Evolutionary conservation across 768 basidiomycete species (phyloP).

Genomic region (Hericium erinaceus): DNA sequence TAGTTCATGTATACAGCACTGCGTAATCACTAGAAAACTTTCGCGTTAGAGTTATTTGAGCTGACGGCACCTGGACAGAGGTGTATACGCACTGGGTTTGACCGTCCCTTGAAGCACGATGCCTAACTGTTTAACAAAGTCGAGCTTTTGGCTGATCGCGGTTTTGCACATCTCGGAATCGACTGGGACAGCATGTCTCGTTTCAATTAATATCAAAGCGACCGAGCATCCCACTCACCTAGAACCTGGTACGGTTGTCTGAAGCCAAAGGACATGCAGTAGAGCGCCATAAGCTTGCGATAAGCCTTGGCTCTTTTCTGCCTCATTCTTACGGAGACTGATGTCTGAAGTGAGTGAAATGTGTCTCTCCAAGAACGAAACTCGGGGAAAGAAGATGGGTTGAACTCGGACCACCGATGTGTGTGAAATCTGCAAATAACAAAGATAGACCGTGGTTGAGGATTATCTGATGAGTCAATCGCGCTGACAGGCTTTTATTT

Average conservation of each 20-base stretch:
- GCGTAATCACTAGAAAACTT: constrained; percentile 87
- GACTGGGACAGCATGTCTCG: constrained; percentile 34
- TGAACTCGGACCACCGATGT: no score
- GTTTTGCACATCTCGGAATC: constrained; percentile 78
- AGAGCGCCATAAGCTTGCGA: constrained; percentile 88
- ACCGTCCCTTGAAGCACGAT: constrained; percentile 77
- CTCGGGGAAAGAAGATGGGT: no score
- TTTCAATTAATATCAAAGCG: no score
- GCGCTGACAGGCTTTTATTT: neutral
- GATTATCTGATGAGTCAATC: neutral
- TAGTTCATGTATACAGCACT: constrained; percentile 91
- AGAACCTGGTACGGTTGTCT: constrained; percentile 91
- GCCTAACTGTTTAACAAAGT: constrained; percentile 66
- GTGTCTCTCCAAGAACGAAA: no score
- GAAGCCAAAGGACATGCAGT: constrained; percentile 82
- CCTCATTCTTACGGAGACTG: constrained; percentile 47
- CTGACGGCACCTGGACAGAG: neutral
- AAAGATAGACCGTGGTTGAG: no score
- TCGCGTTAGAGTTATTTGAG: constrained; percentile 21
- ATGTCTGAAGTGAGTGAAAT: neutral
- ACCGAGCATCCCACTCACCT: constrained; percentile 32
- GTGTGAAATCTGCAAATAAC: no score
- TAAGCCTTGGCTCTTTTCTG: constrained; percentile 95
- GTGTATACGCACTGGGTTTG: constrained; percentile 75
- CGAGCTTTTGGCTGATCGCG: constrained; percentile 59